These are phyloP conservation scores for Salicornia ramosissima DNA, from an alignment of 148 eudicot species.

Conservation along the genomic window DNA sequence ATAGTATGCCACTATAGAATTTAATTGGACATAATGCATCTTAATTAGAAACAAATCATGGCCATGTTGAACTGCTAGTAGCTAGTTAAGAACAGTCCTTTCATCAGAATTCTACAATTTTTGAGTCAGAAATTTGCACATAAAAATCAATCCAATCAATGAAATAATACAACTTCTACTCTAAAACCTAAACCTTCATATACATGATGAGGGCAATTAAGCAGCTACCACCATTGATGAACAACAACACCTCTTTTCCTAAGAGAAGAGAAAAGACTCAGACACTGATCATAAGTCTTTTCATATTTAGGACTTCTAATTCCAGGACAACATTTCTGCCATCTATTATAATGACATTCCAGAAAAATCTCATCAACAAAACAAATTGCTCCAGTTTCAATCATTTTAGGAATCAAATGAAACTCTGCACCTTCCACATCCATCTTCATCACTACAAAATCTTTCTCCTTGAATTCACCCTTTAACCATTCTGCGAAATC, in stretches of 20 bases:
- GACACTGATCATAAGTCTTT: constrained; percentile 62
- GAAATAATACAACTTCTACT: too few relatives aligned
- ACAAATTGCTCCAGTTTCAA: constrained; percentile 83
- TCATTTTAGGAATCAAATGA: constrained; percentile 64
- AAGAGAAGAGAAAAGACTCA: constrained; percentile 57
- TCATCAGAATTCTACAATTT: background rate
- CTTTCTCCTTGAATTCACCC: constrained; percentile 43
- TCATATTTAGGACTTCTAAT: constrained; percentile 63
- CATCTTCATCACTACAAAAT: constrained; percentile 91
- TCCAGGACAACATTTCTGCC: constrained; percentile 90
- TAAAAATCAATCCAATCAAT: background rate
- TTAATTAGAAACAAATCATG: too few relatives aligned
- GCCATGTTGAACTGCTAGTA: too few relatives aligned
- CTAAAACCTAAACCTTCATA: background rate
- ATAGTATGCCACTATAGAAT: too few relatives aligned
- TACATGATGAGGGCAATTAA: background rate
- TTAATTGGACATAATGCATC: too few relatives aligned
- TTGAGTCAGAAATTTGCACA: background rate
- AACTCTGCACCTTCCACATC: constrained; percentile 89
- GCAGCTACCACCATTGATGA: constrained; percentile 85
- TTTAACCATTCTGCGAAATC: constrained; percentile 87
- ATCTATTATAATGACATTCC: constrained; percentile 83
- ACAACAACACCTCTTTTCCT: constrained; percentile 78
- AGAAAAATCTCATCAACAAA: constrained; percentile 79
- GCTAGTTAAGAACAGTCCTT: too few relatives aligned